phyloP scores from a whole-genome alignment of 2,329 filamentous ascomycete genomes.

The Aspergillus fumigatus region DNA sequence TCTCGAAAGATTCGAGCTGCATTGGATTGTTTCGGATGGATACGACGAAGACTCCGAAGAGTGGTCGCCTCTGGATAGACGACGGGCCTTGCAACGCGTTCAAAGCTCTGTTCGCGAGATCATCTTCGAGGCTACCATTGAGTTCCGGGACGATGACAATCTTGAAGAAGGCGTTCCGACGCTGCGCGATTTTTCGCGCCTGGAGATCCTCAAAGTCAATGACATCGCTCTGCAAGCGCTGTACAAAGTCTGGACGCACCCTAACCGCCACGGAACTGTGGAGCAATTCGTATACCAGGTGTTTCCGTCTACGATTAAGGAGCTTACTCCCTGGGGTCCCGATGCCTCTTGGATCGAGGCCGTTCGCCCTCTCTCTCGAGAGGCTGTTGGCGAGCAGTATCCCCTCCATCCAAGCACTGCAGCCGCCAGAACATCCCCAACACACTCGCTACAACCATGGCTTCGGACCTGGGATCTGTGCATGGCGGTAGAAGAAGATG shows the following conservation, averaged over 20 bases:
- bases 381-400: neutral
- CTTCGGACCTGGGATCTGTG: neutral
- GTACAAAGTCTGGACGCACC: neutral
- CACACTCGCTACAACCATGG: neutral
- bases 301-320: neutral
- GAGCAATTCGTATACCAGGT: neutral
- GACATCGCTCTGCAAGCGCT: neutral
- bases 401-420: neutral
- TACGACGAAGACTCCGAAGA: conserved; percentile 4
- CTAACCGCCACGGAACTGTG: neutral
- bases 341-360: neutral
- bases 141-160: neutral
- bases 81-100: neutral
- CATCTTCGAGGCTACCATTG: neutral
- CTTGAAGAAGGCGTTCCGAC: neutral
- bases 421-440: neutral
- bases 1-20: neutral
- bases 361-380: neutral
- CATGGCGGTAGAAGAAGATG: neutral
- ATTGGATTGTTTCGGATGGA: neutral
- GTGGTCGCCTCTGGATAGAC: neutral
- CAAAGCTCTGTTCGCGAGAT: neutral
- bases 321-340: neutral
- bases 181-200: neutral
- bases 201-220: neutral